A percentile compares a stretch with the other conserved stretches of the same genome.
Evolutionary conservation across 1,284 basidiomycete genomes (phyloP).

Genomic region (Austropuccinia psidii): DNA sequence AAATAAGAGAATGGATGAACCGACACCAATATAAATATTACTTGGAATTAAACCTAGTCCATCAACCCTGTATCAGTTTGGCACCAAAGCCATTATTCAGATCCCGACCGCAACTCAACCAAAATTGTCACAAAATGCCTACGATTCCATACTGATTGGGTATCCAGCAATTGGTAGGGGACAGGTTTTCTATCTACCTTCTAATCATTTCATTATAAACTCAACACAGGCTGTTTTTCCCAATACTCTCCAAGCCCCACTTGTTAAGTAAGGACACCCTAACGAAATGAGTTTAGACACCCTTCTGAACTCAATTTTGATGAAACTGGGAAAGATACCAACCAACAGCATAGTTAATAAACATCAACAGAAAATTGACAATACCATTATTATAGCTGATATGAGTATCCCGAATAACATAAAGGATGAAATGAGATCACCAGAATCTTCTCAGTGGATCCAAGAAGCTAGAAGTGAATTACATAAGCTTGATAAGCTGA

Average conservation of each 20-base stretch:
- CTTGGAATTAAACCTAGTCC: neutral
- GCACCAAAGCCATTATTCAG: neutral
- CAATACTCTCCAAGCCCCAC: too few species aligned
- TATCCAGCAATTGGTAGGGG: neutral
- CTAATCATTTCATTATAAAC: neutral
- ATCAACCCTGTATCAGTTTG: neutral
- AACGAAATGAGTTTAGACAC: neutral
- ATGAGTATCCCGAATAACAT: neutral
- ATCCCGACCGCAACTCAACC: neutral
- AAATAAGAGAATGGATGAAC: neutral
- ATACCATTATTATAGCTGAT: too few species aligned
- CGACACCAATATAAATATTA: neutral
- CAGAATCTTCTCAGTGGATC: neutral
- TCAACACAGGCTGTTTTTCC: neutral
- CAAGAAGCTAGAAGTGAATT: neutral
- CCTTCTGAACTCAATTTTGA: neutral
- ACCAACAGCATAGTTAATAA: neutral
- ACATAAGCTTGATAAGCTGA: neutral
- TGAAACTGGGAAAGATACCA: neutral
- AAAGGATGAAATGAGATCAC: neutral
- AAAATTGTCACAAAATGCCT: neutral
- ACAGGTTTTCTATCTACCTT: neutral
- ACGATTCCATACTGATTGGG: neutral
- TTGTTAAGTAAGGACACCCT: too few species aligned
- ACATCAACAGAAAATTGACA: too few species aligned